Percentiles rank a stretch among this genome's conserved stretches.
Conservation (phyloP, 768 basidiomycete species). For the Mycena indigotica region DNA sequence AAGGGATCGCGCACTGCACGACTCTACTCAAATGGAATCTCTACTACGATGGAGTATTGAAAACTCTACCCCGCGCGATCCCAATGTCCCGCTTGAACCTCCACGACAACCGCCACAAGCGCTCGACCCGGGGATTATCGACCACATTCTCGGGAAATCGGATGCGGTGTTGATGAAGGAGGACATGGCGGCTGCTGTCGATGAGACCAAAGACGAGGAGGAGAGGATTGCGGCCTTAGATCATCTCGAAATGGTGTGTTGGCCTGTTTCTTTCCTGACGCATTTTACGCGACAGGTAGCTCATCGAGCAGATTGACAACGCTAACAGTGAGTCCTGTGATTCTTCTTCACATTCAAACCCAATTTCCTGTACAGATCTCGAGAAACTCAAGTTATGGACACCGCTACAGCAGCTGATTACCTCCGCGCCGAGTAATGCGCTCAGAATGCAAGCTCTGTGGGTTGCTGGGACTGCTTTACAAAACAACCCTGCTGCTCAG, state of each 20-base stretch:
- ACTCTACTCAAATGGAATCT: constrained; percentile 55
- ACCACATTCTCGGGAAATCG: constrained; percentile 80
- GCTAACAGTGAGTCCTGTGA: constrained; percentile 67
- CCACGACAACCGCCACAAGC: constrained; percentile 46
- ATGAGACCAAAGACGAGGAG: constrained; percentile 54
- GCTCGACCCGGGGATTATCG: constrained; percentile 83
- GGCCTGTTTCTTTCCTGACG: background rate
- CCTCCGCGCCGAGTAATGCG: constrained; percentile 53
- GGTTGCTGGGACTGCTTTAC: constrained; percentile 87
- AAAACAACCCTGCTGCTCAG: constrained; percentile 88
- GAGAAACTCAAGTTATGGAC: constrained; percentile 78
- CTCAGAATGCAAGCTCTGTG: constrained; percentile 74
- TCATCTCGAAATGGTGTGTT: constrained; percentile 81
- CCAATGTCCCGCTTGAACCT: constrained; percentile 32
- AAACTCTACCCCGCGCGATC: constrained; percentile 50
- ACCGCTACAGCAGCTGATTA: constrained; percentile 67
- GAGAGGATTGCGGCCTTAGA: constrained; percentile 73
- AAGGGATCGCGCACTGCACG: background rate
- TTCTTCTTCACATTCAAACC: constrained; percentile 18
- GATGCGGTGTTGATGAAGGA: constrained; percentile 87
- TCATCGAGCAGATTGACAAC: constrained; percentile 89
- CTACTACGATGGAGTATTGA: constrained; percentile 84
- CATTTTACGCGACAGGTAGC: constrained; percentile 45
- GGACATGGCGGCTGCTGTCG: constrained; percentile 63
- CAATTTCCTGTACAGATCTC: constrained; percentile 54